Conservation (phyloP, 768 basidiomycete species). For the Serendipita sp. region DNA sequence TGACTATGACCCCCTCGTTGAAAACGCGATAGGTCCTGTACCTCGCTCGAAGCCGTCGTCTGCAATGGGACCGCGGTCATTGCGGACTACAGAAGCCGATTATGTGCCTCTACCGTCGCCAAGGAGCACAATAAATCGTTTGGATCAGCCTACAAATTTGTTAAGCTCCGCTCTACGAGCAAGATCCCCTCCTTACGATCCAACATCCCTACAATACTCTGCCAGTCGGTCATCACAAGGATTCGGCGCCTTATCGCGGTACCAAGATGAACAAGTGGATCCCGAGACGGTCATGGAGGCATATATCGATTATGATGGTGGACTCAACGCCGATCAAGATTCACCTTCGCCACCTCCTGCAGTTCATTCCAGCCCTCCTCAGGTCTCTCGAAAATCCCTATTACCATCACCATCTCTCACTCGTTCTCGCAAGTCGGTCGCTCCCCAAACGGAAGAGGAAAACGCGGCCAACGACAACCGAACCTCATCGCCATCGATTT, state of each 20-base stretch:
- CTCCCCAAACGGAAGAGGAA: not conserved
- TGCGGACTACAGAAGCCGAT: not conserved
- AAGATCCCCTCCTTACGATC: not conserved
- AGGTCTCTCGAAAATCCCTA: not conserved
- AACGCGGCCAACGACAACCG: not conserved
- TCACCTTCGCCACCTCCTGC: not conserved
- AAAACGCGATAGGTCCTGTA: slow-evolving; percentile 1
- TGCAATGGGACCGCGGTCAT: not conserved
- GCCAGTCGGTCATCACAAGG: not conserved
- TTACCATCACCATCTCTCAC: not conserved
- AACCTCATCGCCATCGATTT: not conserved
- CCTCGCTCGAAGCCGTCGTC: not conserved
- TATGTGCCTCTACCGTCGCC: not conserved
- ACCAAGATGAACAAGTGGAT: slow-evolving; percentile 1
- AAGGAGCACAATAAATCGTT: not conserved
- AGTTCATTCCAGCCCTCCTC: not conserved
- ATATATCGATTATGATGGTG: not conserved
- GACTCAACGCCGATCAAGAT: not conserved
- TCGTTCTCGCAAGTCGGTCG: not conserved
- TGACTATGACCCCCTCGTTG: not conserved
- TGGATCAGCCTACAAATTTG: not conserved
- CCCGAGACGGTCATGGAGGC: not conserved
- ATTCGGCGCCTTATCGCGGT: not conserved
- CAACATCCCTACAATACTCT: not conserved
- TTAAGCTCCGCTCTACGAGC: not conserved